These are phyloP conservation scores for Aspergillus alliaceus DNA, from an alignment of 2,329 filamentous ascomycete genomes.

Conservation along the genomic window DNA sequence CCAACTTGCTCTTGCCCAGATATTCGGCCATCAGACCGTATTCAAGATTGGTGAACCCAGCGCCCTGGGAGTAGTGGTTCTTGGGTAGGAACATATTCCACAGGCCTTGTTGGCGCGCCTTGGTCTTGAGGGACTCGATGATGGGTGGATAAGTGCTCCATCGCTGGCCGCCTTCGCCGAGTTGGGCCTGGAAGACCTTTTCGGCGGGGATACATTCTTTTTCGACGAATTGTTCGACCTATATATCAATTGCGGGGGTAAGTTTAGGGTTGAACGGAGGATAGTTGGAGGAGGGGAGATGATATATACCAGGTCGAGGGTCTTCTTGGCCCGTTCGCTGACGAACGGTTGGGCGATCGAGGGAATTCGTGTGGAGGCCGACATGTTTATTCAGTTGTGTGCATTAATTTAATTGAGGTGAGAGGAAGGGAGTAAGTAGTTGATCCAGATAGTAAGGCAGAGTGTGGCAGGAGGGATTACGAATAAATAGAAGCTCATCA, in stretches of 20 bases:
- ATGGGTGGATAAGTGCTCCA: constrained; percentile 79
- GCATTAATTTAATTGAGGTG: no score
- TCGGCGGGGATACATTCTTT: constrained; percentile 92
- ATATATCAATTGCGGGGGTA: constrained; percentile 26
- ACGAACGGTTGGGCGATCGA: constrained; percentile 64
- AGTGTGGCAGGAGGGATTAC: constrained; percentile 1
- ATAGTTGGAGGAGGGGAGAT: constrained; percentile 2
- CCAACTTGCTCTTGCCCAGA: constrained; percentile 79
- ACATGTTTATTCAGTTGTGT: no score
- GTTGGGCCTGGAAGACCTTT: constrained; percentile 73
- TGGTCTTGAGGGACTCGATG: constrained; percentile 84
- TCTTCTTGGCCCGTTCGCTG: constrained; percentile 80
- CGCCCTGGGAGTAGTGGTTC: constrained; percentile 92
- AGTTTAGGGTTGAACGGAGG: background rate
- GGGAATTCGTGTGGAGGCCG: constrained; percentile 56
- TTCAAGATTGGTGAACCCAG: constrained; percentile 92
- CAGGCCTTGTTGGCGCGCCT: constrained; percentile 78
- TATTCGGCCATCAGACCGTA: constrained; percentile 98
- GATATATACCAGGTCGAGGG: constrained; percentile 72
- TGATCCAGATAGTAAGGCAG: background rate
- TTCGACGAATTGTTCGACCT: constrained; percentile 94
- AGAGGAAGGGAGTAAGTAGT: background rate
- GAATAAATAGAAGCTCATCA: constrained; percentile 9
- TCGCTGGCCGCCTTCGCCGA: constrained; percentile 72
- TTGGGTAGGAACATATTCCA: constrained; percentile 99